phyloP scores from a whole-genome alignment of 805 yeast genomes.

The Wickerhamomyces bisporus region DNA sequence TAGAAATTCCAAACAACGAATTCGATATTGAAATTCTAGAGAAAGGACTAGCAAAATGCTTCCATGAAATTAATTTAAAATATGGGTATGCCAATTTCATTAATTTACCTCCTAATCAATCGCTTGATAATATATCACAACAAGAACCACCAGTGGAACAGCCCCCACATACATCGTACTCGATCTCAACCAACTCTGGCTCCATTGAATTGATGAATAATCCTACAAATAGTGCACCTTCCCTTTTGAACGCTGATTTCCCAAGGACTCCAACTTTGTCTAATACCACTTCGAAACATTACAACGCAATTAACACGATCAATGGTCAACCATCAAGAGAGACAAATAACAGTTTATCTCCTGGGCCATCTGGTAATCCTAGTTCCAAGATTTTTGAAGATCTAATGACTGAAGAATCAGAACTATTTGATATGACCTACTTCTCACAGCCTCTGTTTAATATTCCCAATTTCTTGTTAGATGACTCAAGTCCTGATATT shows the following conservation, averaged over 20 bases:
- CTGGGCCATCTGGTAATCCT: too few species aligned
- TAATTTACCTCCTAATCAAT: too few species aligned
- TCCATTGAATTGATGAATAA: neutral
- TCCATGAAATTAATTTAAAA: conserved; percentile 1
- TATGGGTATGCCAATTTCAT: conserved; percentile 1
- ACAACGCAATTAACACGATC: too few species aligned
- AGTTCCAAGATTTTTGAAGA: neutral
- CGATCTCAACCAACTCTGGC: neutral
- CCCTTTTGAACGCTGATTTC: neutral
- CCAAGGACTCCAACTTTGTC: neutral
- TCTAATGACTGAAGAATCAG: conserved; percentile 1
- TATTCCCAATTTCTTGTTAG: conserved; percentile 6
- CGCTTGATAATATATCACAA: too few species aligned
- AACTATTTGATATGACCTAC: conserved; percentile 5
- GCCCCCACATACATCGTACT: neutral
- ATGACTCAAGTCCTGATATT: conserved; percentile 1
- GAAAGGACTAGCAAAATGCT: conserved; percentile 1
- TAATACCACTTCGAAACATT: too few species aligned
- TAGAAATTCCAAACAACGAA: conserved; percentile 1
- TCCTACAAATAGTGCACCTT: neutral
- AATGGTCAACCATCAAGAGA: too few species aligned
- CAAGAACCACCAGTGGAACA: too few species aligned
- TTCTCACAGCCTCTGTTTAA: conserved; percentile 8
- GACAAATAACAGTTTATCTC: too few species aligned
- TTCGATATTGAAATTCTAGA: neutral